Base-by-base conservation (phyloP, 441 rosid genomes). In the Gossypium schwendimanii region DNA sequence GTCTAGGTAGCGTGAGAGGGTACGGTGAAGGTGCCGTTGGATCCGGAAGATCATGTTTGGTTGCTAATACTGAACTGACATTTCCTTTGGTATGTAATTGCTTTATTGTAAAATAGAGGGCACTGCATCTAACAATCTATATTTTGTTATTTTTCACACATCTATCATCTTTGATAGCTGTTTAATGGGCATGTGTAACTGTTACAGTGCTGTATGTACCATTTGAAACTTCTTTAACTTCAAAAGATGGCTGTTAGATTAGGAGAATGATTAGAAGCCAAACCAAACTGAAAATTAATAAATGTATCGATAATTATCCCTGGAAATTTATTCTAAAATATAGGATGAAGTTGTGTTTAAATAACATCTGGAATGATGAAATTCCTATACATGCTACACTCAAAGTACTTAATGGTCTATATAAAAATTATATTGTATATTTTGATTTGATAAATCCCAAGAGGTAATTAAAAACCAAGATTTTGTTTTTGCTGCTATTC, bases 11-110 rank as follows among this genome's bases (percentile, higher is more conserved):
- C 71, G 97, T 94, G n/a, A 84, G 96, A 58, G 97, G 98, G 39
- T 92, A 92, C 78, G 98, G 98, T 65, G 97, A 94, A 39, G 98
- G 97, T 4, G 97, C 93, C 74, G 86, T 92, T 81, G 98, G 97
- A 83, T 89, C 90, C 2, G 98, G 98, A 47, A 86, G 97, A 71
- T 89, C 97, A 15, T 94, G 97, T 82, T 82, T 94, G 65, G 87
- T 92, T 75, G 91, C 93, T 68, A 94, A 94, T 83, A 87, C 84
- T 68, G 96, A 94, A 82, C 68, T 91, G 70, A 86, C 92, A 58
- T 69, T 92, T 61, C 94, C 97, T 82, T 75, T 92, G 94, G 97
- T 94, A 87, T 15, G 77, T 59, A 53, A 33, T 23, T 2, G 44
- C 2, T 73, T 41, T 31, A 24, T 41, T 45, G 24, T 41, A 39